phyloP scores from a whole-genome alignment of 177 flowering plant species.

The Tripterygium wilfordii region DNA sequence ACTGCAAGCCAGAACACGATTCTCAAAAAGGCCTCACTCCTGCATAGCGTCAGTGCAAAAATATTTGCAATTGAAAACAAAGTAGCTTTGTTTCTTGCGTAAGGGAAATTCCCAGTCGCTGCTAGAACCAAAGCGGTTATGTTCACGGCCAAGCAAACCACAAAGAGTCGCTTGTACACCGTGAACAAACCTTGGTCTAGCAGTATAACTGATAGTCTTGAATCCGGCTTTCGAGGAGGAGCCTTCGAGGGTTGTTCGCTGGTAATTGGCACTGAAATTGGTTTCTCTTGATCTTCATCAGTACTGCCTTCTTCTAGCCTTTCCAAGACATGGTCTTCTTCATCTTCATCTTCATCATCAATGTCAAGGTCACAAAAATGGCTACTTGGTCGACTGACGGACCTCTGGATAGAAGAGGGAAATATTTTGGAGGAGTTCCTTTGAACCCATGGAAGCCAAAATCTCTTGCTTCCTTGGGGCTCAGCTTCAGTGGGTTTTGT shows the following conservation, averaged over 20 bases:
- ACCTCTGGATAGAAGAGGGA: constrained; percentile 15
- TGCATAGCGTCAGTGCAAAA: constrained; percentile 20
- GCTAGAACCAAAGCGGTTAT: constrained; percentile 22
- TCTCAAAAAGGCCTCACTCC: constrained; percentile 24
- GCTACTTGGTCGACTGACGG: constrained; percentile 23
- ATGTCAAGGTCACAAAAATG: constrained; percentile 31
- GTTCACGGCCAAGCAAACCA: constrained; percentile 20
- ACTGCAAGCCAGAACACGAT: constrained; percentile 25
- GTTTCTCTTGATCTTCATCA: constrained; percentile 1
- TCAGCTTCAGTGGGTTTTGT: constrained; percentile 1
- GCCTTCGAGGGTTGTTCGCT: too few relatives aligned
- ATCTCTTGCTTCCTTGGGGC: constrained; percentile 6
- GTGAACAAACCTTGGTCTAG: constrained; percentile 39
- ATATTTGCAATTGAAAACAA: constrained; percentile 32
- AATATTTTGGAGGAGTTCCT: constrained; percentile 10
- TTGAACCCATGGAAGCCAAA: constrained; percentile 14
- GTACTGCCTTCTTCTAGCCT: constrained; percentile 8
- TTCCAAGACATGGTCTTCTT: not conserved
- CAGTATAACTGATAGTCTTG: constrained; percentile 24
- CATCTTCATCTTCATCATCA: constrained; percentile 9
- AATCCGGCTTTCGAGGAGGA: constrained; percentile 9
- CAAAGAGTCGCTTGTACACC: constrained; percentile 30
- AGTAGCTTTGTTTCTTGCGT: constrained; percentile 21
- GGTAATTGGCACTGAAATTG: constrained; percentile 1
- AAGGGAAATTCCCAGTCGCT: constrained; percentile 22